phyloP scores from a whole-genome alignment of 2,329 filamentous ascomycete species.

The Colletotrichum echinochloae region DNA sequence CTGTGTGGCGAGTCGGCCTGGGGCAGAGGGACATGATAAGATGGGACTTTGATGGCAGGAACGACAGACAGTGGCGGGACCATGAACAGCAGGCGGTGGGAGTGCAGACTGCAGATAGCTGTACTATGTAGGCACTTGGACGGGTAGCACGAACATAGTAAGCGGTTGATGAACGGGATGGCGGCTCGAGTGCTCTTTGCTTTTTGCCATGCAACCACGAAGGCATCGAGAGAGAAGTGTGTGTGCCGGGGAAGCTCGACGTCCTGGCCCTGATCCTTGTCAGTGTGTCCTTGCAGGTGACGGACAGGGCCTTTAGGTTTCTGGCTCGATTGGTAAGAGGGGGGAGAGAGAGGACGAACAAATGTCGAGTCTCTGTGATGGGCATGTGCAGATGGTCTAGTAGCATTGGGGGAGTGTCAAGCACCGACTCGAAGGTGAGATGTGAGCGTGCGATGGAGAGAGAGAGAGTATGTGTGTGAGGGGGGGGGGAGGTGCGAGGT shows the following conservation, averaged over 20 bases:
- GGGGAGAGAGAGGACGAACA: neutral
- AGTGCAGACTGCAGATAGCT: conserved; percentile 9
- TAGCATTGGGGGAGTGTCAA: conserved; percentile 9
- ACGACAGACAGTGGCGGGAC: conserved; percentile 11
- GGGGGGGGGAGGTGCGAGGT: neutral
- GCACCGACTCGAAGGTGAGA: conserved; percentile 4
- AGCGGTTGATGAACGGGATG: conserved; percentile 13
- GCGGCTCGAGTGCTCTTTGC: conserved; percentile 22
- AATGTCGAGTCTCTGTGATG: conserved; percentile 18
- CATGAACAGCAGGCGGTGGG: neutral
- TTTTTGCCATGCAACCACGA: conserved; percentile 16
- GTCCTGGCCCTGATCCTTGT: conserved; percentile 31
- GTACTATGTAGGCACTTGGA: neutral
- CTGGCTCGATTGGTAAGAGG: conserved; percentile 25
- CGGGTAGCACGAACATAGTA: neutral
- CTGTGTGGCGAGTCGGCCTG: conserved; percentile 14
- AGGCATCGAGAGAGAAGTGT: conserved; percentile 21
- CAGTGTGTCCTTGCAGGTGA: conserved; percentile 38
- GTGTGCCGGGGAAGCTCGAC: conserved; percentile 40
- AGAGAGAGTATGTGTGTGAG: no score
- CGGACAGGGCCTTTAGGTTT: conserved; percentile 25
- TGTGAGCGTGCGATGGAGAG: neutral
- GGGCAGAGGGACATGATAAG: conserved; percentile 28
- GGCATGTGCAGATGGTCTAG: conserved; percentile 13
- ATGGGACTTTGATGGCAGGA: conserved; percentile 23